These are phyloP conservation scores for Hypoxylon sp. DNA, from an alignment of 2,329 filamentous ascomycete genomes.

Conservation along the genomic window DNA sequence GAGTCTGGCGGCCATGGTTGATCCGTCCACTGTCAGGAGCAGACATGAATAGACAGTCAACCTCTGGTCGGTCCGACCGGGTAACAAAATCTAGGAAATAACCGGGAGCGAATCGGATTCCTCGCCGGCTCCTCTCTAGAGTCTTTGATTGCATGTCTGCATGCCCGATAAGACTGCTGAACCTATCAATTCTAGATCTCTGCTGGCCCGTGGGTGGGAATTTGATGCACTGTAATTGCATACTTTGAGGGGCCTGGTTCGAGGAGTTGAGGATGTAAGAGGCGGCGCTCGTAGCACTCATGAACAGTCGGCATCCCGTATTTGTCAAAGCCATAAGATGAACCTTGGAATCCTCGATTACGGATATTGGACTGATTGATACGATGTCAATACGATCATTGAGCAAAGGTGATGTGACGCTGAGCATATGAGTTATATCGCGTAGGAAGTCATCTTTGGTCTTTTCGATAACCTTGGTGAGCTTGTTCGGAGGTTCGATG, in stretches of 20 bases:
- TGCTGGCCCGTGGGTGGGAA: slow-evolving; percentile 78
- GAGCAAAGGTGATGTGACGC: slow-evolving; percentile 79
- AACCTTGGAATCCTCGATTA: slow-evolving; percentile 83
- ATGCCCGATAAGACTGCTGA: slow-evolving; percentile 57
- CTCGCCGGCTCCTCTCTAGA: slow-evolving; percentile 66
- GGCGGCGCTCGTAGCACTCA: slow-evolving; percentile 88
- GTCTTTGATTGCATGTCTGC: slow-evolving; percentile 65
- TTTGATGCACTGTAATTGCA: slow-evolving; percentile 98
- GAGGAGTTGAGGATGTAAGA: slow-evolving; percentile 74
- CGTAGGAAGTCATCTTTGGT: slow-evolving; percentile 72
- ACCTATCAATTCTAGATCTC: slow-evolving; percentile 46
- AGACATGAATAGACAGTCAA: slow-evolving; percentile 84
- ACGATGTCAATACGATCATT: slow-evolving; percentile 80
- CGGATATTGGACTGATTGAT: slow-evolving; percentile 87
- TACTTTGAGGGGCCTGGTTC: slow-evolving; percentile 84
- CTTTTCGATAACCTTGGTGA: slow-evolving; percentile 77
- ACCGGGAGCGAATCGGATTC: slow-evolving; percentile 82
- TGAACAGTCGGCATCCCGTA: slow-evolving; percentile 90
- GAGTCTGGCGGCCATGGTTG: slow-evolving; percentile 68
- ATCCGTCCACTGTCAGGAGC: slow-evolving; percentile 92
- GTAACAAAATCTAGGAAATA: slow-evolving; percentile 90
- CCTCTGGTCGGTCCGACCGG: slow-evolving; percentile 70
- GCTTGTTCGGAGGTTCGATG: slow-evolving; percentile 76
- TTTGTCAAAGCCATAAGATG: slow-evolving; percentile 92
- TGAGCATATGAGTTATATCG: slow-evolving; percentile 86